phyloP scores from a whole-genome alignment of 306 rosid species.

The Sphenostylis stenocarpa region DNA sequence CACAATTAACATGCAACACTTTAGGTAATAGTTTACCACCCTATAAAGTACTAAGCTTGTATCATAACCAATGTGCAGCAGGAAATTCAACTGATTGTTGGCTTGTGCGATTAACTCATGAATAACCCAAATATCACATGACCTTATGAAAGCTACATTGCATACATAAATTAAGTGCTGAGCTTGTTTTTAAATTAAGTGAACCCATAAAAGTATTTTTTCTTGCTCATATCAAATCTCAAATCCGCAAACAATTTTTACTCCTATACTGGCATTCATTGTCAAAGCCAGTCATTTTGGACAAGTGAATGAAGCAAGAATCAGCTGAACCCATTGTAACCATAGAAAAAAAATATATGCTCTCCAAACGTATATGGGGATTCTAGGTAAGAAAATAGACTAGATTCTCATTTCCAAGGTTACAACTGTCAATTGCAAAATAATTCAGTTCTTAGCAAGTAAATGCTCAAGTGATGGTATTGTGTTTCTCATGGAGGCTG shows the following conservation, averaged over 20 bases:
- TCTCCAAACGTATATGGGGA: neutral
- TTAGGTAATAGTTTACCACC: neutral
- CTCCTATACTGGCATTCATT: neutral
- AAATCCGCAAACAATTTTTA: neutral
- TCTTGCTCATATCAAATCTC: neutral
- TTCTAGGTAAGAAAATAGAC: neutral
- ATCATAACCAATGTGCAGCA: constrained; percentile 14
- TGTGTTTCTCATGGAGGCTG: neutral
- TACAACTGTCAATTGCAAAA: neutral
- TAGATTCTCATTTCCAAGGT: neutral
- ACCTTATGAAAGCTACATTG: neutral
- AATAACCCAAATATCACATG: neutral
- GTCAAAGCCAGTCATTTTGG: neutral
- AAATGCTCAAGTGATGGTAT: neutral
- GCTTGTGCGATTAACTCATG: neutral
- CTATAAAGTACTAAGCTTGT: neutral
- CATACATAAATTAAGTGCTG: neutral
- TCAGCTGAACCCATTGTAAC: neutral
- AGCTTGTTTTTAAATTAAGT: neutral
- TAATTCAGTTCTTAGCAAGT: neutral
- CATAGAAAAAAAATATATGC: neutral
- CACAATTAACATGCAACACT: neutral
- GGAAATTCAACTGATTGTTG: neutral
- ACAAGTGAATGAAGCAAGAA: neutral
- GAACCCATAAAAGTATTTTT: neutral